Evolutionary conservation across 345 rosid species (phyloP).

Genomic region (Hibiscus syriacus): DNA sequence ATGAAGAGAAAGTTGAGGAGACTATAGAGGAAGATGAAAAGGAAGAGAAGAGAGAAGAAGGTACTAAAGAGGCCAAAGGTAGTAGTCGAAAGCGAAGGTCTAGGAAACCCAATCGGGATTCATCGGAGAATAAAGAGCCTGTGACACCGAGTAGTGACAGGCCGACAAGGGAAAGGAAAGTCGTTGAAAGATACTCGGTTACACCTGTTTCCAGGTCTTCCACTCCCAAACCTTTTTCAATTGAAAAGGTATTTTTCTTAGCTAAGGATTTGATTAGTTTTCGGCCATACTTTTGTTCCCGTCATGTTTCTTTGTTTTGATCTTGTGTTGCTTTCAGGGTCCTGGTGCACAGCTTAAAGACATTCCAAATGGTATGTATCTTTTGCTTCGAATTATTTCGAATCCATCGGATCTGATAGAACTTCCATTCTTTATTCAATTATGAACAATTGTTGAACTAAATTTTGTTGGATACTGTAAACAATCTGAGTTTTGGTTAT

Average conservation of each 20-base stretch:
- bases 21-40: not conserved
- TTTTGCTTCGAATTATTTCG: not conserved
- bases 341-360: constrained; percentile 79
- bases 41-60: constrained; percentile 5
- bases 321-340: constrained; percentile 42
- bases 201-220: constrained; percentile 50
- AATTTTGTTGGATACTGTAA: not conserved
- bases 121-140: constrained; percentile 29
- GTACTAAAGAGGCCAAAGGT: not conserved
- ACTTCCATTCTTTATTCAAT: not conserved
- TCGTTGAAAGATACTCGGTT: constrained; percentile 82
- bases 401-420: not conserved
- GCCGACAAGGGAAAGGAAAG: constrained; percentile 83
- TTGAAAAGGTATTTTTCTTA: constrained; percentile 44
- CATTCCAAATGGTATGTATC: constrained; percentile 75
- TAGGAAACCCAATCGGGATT: constrained; percentile 15
- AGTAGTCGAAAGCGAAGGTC: constrained; percentile 20
- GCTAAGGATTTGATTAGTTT: not conserved
- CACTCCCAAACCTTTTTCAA: constrained; percentile 49
- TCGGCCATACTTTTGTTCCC: not conserved
- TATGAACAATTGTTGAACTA: not conserved
- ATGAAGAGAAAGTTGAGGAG: too few species aligned
- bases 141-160: constrained; percentile 57
- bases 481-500: not conserved
- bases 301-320: not conserved